A percentile compares a stretch with the other conserved stretches of the same genome.
phyloP scores from a whole-genome alignment of 805 yeast species.

The Candida golubevii region DNA sequence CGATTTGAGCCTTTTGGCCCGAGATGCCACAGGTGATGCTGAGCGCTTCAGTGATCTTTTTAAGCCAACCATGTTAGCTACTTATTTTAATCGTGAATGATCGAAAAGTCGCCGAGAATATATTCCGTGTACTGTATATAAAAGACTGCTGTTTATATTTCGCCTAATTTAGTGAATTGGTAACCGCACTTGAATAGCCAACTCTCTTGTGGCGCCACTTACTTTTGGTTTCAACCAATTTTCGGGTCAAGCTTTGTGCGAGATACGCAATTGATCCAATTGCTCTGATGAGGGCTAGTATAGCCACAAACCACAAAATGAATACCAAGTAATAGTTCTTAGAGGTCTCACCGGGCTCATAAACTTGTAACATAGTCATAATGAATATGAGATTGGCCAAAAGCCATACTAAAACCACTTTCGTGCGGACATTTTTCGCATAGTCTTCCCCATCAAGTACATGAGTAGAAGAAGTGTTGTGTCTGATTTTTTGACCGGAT shows the following conservation, averaged over 20 bases:
- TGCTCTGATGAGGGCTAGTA: constrained; percentile 76
- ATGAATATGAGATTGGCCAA: constrained; percentile 73
- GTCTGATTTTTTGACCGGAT: constrained; percentile 46
- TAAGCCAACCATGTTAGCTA: constrained; percentile 39
- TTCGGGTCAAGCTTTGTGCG: constrained; percentile 34
- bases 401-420: constrained; percentile 96
- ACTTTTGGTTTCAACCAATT: constrained; percentile 35
- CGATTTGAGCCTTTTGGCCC: constrained; percentile 22
- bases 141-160: neutral
- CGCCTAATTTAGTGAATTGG: constrained; percentile 29
- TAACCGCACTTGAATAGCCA: constrained; percentile 34
- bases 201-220: constrained; percentile 39
- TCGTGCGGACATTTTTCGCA: constrained; percentile 89
- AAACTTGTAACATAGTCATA: constrained; percentile 85
- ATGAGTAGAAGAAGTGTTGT: constrained; percentile 20
- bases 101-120: neutral
- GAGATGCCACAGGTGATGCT: constrained; percentile 18
- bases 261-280: constrained; percentile 75
- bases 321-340: constrained; percentile 72
- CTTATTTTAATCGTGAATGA: no score
- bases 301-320: constrained; percentile 91
- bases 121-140: constrained; percentile 3
- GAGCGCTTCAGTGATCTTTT: constrained; percentile 31
- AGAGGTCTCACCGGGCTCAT: constrained; percentile 54
- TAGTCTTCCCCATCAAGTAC: constrained; percentile 64